Evolutionary conservation across 2,329 filamentous ascomycete species (phyloP), one percentile per base, ranked within the genome.

Genomic region (Mariannaea elegans): DNA sequence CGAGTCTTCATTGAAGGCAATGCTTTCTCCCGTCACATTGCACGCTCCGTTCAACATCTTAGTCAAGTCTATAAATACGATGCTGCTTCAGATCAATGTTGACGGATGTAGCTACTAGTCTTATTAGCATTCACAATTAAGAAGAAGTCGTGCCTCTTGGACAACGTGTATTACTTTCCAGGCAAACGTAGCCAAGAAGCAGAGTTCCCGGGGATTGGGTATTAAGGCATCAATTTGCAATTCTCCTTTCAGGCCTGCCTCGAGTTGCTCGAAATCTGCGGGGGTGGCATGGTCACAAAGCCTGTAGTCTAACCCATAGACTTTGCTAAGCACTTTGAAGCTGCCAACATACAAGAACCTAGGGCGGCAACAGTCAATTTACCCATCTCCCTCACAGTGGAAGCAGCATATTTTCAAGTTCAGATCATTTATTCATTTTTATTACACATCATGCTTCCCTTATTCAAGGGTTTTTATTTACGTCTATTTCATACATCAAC

Each of bases 11-110:
- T 81, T 82, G 27, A 85, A 67, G 16, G 79, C 73, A 9, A 76
- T 63, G 56, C 78, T 80, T 9, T 80, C 84, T 19, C 74, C 82
- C 77, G 86, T 81, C 42, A 84, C 80, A 61, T 87, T 81, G 23
- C 82, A 80, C 60, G 79, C 80, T 4, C 85, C 85, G 52, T 76
- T 84, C 64, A 87, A 87, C 16, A 78, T 78, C 66, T 87, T 87
- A 4, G 83, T 86, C 23, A 86, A 71, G 31, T 78, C 81, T 1
- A 80, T 81, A n/a, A 83, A 69, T 18, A 86, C 56, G 1, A 83
- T 70, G 63, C 87, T 84, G 9, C 80, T 81, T 66, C 14, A 87
- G 62, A 63, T 84, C 75, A 41, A 82, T 66, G 59, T 82, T 83
- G 65, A 75, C 77, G 24, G 80, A 78, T 10, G 75, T 80, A 4